Evolutionary conservation across 2,329 filamentous ascomycete species (phyloP).

Genomic region (Aplosporella prunicola): DNA sequence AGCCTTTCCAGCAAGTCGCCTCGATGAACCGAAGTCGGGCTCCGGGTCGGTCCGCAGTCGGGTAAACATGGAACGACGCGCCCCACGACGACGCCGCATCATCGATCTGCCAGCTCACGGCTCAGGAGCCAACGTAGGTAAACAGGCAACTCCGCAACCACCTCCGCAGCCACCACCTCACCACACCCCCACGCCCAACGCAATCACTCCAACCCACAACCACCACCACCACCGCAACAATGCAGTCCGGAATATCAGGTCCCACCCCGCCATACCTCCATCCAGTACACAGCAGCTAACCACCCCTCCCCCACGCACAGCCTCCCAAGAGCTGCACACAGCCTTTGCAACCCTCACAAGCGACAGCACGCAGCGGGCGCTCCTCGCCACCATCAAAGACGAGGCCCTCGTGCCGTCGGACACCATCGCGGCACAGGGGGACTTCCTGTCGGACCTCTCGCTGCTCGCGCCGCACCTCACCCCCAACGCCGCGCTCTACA

Average conservation of each 20-base stretch:
- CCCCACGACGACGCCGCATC: too few relatives aligned
- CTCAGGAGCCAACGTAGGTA: too few relatives aligned
- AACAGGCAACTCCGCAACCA: too few relatives aligned
- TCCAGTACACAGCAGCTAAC: constrained; percentile 13
- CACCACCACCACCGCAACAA: too few relatives aligned
- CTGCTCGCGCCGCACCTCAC: constrained; percentile 55
- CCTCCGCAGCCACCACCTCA: too few relatives aligned
- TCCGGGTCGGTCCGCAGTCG: too few relatives aligned
- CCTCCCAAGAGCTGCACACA: constrained; percentile 65
- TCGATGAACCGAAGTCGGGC: too few relatives aligned
- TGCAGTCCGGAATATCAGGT: constrained; percentile 77
- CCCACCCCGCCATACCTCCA: constrained; percentile 15
- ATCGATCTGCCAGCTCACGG: too few relatives aligned
- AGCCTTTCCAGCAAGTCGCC: too few relatives aligned
- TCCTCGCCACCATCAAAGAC: constrained; percentile 59
- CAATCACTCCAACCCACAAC: too few relatives aligned
- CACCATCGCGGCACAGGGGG: constrained; percentile 40
- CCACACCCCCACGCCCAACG: too few relatives aligned
- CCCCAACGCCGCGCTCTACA: constrained; percentile 59
- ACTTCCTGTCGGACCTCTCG: constrained; percentile 56
- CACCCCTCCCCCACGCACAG: constrained; percentile 33
- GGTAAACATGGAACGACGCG: too few relatives aligned
- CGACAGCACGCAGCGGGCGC: constrained; percentile 53
- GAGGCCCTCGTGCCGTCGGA: constrained; percentile 58
- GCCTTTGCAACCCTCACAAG: constrained; percentile 63